Base-by-base conservation (phyloP, 306 rosid genomes). In the Vigna radiata region DNA sequence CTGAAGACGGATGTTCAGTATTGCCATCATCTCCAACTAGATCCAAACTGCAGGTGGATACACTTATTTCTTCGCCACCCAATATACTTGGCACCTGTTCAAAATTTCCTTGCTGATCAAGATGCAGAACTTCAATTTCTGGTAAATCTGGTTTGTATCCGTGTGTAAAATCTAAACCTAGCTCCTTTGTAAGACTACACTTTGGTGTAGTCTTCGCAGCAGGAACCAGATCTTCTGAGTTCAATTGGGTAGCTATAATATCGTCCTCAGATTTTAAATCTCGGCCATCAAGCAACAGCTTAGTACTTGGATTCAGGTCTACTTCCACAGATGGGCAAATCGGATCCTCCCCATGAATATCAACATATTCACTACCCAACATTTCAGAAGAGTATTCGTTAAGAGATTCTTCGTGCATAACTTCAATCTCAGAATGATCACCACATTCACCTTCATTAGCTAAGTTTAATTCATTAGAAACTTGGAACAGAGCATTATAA, bases 291-390 rank as follows among this genome's bases (percentile, higher is more conserved):
- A 49, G 84, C 63, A 53, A 70, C 10, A 72, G 58, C 48, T 50
- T 33, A 58, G 69, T 62, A 68, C 68, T 82, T 39, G 83, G 68
- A 78, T 49, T 64, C 15, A 64, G 56, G 66, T 82, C 84, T 77
- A 33, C 78, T 53, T 82, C 80, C 72, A 46, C 46, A 62, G 86
- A 64, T 23, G 88, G 70, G 84, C 59, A 18, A 72, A 70, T 49
- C 27, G 74, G 79, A 76, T 78, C 87, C 67, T 79, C 85, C 65
- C 80, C 85, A n/a, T 68, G 81, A 70, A 83, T 67, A 77, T 66
- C 88, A 78, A 58, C 73, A 76, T 75, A 63, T 77, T 67, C 78
- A 63, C 62, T 39, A 13, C 61, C 54, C 56, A 66, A 76, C 78
- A 65, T 80, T 81, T 77, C 83, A 44, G 82, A 49, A 56, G 73